These are phyloP conservation scores for Jatropha multifida DNA, from an alignment of 441 rosid genomes.

Conservation along the genomic window DNA sequence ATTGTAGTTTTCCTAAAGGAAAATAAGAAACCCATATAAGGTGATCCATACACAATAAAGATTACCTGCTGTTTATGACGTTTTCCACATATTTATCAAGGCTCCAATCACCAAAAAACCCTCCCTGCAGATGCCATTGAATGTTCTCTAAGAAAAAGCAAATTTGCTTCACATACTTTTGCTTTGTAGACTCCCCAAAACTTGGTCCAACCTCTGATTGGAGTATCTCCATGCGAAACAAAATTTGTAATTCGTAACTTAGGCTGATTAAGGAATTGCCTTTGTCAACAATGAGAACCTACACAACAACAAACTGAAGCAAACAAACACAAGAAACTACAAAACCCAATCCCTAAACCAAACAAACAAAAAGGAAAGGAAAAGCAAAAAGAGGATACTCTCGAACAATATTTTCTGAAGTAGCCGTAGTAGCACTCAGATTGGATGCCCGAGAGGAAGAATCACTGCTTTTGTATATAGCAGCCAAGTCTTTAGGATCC, in stretches of 20 bases:
- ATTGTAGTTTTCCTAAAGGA: neutral
- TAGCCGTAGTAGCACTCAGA: constrained; percentile 28
- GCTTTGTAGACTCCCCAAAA: constrained; percentile 49
- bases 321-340: neutral
- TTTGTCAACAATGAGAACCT: constrained; percentile 12
- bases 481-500: constrained; percentile 75
- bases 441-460: constrained; percentile 35
- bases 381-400: constrained; percentile 66
- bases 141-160: constrained; percentile 70
- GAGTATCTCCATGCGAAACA: constrained; percentile 91
- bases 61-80: constrained; percentile 66
- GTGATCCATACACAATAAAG: neutral
- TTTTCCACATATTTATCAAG: constrained; percentile 73
- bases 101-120: constrained; percentile 95
- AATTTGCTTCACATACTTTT: constrained; percentile 78
- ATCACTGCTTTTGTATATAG: constrained; percentile 40
- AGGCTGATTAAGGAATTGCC: constrained; percentile 55
- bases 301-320: constrained; percentile 16
- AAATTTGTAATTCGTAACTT: constrained; percentile 89
- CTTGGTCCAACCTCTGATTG: constrained; percentile 58
- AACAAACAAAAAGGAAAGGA: neutral
- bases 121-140: constrained; percentile 79
- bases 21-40: neutral
- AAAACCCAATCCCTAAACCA: neutral
- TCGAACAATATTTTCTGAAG: constrained; percentile 49